Evolutionary conservation across 2,329 filamentous ascomycete genomes (phyloP).

Genomic region (Daldinia eschscholtzii): DNA sequence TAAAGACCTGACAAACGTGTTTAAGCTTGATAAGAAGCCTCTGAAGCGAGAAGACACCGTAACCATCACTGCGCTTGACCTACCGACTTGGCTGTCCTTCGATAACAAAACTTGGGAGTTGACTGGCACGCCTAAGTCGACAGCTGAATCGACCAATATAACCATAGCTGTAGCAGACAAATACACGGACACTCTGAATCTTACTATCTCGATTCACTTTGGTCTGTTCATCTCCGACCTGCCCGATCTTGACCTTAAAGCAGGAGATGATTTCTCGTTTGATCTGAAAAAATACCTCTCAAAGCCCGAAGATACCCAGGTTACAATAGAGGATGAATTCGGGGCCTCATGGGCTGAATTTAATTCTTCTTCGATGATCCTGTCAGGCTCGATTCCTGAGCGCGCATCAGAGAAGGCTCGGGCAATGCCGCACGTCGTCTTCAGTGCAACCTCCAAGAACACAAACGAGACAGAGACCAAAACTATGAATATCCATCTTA

Average conservation of each 20-base stretch:
- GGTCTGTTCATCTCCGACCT: slow-evolving; percentile 49
- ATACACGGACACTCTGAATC: slow-evolving; percentile 69
- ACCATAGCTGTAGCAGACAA: slow-evolving; percentile 70
- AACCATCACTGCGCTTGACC: slow-evolving; percentile 62
- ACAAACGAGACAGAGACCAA: slow-evolving; percentile 46
- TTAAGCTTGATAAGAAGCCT: slow-evolving; percentile 70
- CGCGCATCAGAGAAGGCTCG: slow-evolving; percentile 18
- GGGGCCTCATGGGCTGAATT: slow-evolving; percentile 52
- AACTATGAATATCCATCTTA: slow-evolving; percentile 44
- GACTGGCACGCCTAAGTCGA: slow-evolving; percentile 72
- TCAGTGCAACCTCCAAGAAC: slow-evolving; percentile 46
- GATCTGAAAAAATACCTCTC: slow-evolving; percentile 51
- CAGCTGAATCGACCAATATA: slow-evolving; percentile 71
- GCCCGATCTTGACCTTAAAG: slow-evolving; percentile 48
- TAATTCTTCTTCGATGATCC: slow-evolving; percentile 44
- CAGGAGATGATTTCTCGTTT: slow-evolving; percentile 49
- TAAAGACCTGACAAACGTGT: slow-evolving; percentile 60
- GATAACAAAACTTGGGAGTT: slow-evolving; percentile 72
- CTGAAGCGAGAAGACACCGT: slow-evolving; percentile 64
- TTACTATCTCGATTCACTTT: slow-evolving; percentile 60
- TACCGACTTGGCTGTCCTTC: slow-evolving; percentile 78
- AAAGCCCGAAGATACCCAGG: slow-evolving; percentile 43
- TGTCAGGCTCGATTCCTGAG: slow-evolving; percentile 49
- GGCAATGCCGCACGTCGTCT: slow-evolving; percentile 34
- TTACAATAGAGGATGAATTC: slow-evolving; percentile 46